A percentile compares a stretch with the other conserved stretches of the same genome.
phyloP scores from a whole-genome alignment of 352 stramenopile genomes.

The Pilasporangium apinafurcum region DNA sequence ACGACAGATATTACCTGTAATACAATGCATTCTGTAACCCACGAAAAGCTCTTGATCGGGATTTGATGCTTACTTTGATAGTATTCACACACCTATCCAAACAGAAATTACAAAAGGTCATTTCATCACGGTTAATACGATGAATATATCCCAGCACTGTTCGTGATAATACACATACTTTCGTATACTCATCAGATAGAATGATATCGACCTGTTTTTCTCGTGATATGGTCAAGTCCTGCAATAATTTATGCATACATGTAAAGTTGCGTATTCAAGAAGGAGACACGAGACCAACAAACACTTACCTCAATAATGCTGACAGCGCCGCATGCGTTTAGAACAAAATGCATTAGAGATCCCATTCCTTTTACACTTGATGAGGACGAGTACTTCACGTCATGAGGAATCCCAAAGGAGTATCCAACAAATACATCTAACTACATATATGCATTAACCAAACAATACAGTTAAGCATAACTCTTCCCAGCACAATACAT shows the following conservation, averaged over 20 bases:
- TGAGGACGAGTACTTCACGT: conserved; percentile 22
- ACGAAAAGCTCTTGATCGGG: conserved; percentile 60
- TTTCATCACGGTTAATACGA: background rate
- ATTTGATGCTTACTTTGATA: conserved; percentile 30
- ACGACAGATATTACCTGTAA: conserved; percentile 37
- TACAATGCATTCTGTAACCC: conserved; percentile 79
- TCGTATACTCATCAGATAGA: conserved; percentile 61
- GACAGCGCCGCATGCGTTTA: conserved; percentile 57
- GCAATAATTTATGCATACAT: background rate
- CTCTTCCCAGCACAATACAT: background rate
- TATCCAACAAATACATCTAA: conserved; percentile 54
- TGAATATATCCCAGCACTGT: background rate
- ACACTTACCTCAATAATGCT: conserved; percentile 42
- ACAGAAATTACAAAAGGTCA: background rate
- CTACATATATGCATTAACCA: conserved; percentile 9
- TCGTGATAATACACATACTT: too few species aligned
- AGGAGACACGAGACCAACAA: background rate
- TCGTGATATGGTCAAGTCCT: conserved; percentile 43
- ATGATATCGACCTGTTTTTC: conserved; percentile 47
- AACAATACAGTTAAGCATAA: background rate
- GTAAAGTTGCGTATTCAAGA: too few species aligned
- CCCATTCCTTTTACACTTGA: conserved; percentile 33
- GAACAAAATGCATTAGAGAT: conserved; percentile 43
- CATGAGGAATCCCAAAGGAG: conserved; percentile 56
- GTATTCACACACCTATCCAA: conserved; percentile 41